Percentiles rank a stretch among this genome's conserved stretches.
These are phyloP conservation scores for Anthracocystis walkeri DNA, from an alignment of 1,284 basidiomycete genomes.

Conservation along the genomic window DNA sequence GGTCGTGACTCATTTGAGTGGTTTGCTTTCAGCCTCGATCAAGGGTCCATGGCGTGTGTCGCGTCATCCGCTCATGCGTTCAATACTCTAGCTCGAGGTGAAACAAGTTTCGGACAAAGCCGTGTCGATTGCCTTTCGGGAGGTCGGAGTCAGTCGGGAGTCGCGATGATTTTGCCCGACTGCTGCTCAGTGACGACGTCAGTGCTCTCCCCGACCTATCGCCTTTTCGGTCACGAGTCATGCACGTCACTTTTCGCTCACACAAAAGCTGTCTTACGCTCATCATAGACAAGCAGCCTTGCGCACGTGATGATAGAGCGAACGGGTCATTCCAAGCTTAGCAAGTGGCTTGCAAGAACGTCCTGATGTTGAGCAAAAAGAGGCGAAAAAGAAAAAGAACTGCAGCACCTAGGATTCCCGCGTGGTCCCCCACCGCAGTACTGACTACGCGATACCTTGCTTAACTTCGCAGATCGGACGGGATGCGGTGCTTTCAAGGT, in stretches of 20 bases:
- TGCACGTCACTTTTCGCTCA: background rate
- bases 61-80: too few relatives aligned
- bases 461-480: conserved; percentile 84
- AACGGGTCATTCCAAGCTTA: background rate
- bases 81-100: background rate
- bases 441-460: conserved; percentile 82
- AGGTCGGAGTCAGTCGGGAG: conserved; percentile 1
- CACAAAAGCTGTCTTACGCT: background rate
- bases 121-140: background rate
- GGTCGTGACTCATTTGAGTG: too few relatives aligned
- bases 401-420: conserved; percentile 84
- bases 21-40: too few relatives aligned
- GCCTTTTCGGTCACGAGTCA: background rate
- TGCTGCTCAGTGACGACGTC: background rate
- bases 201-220: too few relatives aligned
- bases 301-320: background rate
- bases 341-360: background rate
- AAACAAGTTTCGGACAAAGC: conserved; percentile 4
- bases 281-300: background rate
- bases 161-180: too few relatives aligned
- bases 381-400: conserved; percentile 70
- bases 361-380: too few relatives aligned
- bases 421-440: conserved; percentile 86
- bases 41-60: too few relatives aligned
- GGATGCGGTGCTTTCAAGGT: conserved; percentile 83